A percentile compares a stretch with the other conserved stretches of the same genome.
Evolutionary conservation across 2,329 filamentous ascomycete genomes (phyloP).

Genomic region (Arthrobotrys entomopaga): DNA sequence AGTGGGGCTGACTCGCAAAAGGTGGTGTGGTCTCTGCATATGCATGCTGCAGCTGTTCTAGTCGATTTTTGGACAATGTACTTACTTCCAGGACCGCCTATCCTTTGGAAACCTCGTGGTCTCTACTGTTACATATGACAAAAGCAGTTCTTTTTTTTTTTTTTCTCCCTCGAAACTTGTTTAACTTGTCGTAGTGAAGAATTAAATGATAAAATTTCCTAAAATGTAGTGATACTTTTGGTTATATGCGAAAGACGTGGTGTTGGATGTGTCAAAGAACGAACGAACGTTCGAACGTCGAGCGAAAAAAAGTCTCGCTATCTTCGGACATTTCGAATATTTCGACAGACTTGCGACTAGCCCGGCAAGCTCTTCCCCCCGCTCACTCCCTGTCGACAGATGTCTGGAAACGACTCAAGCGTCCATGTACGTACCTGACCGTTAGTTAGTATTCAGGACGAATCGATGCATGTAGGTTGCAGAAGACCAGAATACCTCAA

Average conservation of each 20-base stretch:
- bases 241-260: too few species aligned
- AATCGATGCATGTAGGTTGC: too few species aligned
- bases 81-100: constrained; percentile 29
- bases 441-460: too few species aligned
- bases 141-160: constrained; percentile 21
- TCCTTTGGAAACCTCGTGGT: constrained; percentile 42
- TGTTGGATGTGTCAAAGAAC: too few species aligned
- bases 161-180: constrained; percentile 26
- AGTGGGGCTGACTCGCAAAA: constrained; percentile 38
- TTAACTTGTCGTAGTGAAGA: constrained; percentile 12
- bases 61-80: constrained; percentile 22
- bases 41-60: constrained; percentile 48
- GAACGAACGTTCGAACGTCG: too few species aligned
- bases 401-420: too few species aligned
- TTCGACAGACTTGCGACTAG: constrained; percentile 18
- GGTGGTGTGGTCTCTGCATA: constrained; percentile 53
- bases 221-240: constrained; percentile 23
- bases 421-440: too few species aligned
- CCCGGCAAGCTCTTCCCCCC: constrained; percentile 18
- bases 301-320: too few species aligned
- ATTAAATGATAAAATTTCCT: neutral
- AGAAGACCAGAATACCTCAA: constrained; percentile 11
- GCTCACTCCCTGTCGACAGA: neutral
- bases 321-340: constrained; percentile 11
- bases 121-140: constrained; percentile 47